Base-by-base conservation (phyloP, 164 flowering plant species). In the Magnolia officinalis region DNA sequence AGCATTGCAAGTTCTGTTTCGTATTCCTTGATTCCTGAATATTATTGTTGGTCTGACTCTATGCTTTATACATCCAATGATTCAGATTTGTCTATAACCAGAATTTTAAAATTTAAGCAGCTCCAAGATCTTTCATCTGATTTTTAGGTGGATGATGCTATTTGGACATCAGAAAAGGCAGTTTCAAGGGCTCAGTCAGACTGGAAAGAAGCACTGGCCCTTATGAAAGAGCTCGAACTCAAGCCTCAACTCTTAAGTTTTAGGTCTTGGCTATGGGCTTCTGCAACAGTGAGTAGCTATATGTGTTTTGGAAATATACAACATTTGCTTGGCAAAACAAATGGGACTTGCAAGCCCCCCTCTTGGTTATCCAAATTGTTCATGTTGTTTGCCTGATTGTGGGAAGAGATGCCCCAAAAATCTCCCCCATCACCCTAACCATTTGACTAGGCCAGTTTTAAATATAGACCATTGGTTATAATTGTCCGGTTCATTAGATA, bases 181-280 rank as follows among this genome's bases (percentile, higher is more conserved):
- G 70, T 73, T 24, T 80, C 78, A 2, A 90, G 88, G 83, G 87
- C 90, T 52, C 81, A 88, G 78, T 72, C 49, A 31, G 93, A 91
- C 50, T 96, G 99, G 99, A 84, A 85, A 76, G 88, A 87, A 80
- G 92, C 90, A 55, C 7, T 65, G 58, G 21, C 70, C 19, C 82
- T 96, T 10, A 84, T 94, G 90, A 45, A 83, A 76, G 90, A 90
- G 71, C 85, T 94, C 71, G 77, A 81, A 73, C 74, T 96, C 73
- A 91, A 83, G 78, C 88, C 88, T 71, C 87, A 80, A 49, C 82
- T 92, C 52, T 74, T 67, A 13, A 87, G 87, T 37, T 87, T 92
- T 49, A 85, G 74, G 78, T 92, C 97, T 0, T 96, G 99, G 99
- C 86, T 92, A 72, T 96, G 99, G 99, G 96, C 98, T 80, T 87